A percentile compares a stretch with the other conserved stretches of the same genome.
Conservation (phyloP, 176 grass and related monocot species). For the Ananas comosus region DNA sequence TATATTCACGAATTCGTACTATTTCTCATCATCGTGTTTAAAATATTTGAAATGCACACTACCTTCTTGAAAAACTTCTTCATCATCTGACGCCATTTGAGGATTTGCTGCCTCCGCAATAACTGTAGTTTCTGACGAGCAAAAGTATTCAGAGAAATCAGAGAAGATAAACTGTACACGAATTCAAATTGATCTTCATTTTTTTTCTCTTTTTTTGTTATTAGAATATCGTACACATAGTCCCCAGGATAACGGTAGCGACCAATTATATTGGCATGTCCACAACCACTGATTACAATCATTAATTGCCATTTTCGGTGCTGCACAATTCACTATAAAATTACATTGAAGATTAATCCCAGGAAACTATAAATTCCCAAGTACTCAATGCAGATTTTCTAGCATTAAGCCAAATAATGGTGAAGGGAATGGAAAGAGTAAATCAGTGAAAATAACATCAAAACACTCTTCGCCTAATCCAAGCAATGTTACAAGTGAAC, state of each 20-base stretch:
- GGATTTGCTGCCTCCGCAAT: neutral
- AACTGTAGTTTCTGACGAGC: neutral
- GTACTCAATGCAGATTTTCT: neutral
- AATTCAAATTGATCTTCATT: neutral
- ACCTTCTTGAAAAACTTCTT: slow-evolving; percentile 9
- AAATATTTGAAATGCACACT: neutral
- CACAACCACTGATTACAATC: no score
- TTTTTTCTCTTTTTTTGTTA: no score
- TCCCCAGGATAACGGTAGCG: no score
- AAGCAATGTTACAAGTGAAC: neutral
- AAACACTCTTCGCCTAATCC: no score
- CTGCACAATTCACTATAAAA: no score
- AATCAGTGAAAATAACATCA: no score
- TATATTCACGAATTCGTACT: no score
- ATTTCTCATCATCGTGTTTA: neutral
- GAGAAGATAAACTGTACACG: neutral
- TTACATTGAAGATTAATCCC: neutral
- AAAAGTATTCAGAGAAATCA: neutral
- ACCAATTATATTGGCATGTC: no score
- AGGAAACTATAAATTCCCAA: neutral
- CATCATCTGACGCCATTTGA: slow-evolving; percentile 1
- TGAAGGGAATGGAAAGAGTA: no score
- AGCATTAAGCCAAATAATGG: no score
- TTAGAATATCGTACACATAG: no score
- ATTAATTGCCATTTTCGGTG: no score